A percentile compares a stretch with the other conserved stretches of the same genome.
phyloP scores from a whole-genome alignment of 805 yeast genomes.

The Yamadazyma philogaea region DNA sequence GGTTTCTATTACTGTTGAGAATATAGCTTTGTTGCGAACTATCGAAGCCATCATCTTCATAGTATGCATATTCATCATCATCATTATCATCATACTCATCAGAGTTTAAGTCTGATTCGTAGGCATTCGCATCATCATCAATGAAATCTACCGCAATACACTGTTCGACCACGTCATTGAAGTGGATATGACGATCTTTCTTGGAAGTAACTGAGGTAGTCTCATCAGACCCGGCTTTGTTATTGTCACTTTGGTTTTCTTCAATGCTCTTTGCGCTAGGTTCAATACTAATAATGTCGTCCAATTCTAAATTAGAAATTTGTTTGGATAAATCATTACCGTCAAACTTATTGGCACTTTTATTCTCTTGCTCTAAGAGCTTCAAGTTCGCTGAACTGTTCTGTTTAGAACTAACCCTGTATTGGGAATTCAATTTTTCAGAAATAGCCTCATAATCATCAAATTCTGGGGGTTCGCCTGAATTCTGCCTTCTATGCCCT shows the following conservation, averaged over 20 bases:
- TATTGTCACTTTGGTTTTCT: background rate
- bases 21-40: conserved; percentile 15
- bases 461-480: conserved; percentile 37
- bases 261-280: background rate
- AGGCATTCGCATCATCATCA: conserved; percentile 35
- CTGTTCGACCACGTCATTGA: conserved; percentile 91
- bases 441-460: conserved; percentile 44
- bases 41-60: conserved; percentile 27
- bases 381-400: conserved; percentile 22
- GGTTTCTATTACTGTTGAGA: conserved; percentile 7
- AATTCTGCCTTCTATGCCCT: conserved; percentile 13
- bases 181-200: conserved; percentile 73
- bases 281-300: conserved; percentile 2
- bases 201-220: conserved; percentile 1
- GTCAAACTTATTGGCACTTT: background rate
- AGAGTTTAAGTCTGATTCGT: conserved; percentile 6
- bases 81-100: conserved; percentile 19
- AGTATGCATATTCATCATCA: conserved; percentile 20
- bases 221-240: background rate
- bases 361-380: conserved; percentile 8
- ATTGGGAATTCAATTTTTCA: conserved; percentile 42
- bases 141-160: conserved; percentile 72
- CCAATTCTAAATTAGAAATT: conserved; percentile 9
- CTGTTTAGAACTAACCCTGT: conserved; percentile 22
- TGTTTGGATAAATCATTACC: conserved; percentile 3